Evolutionary conservation across 306 rosid genomes (phyloP).

Genomic region (Malus sylvestris): DNA sequence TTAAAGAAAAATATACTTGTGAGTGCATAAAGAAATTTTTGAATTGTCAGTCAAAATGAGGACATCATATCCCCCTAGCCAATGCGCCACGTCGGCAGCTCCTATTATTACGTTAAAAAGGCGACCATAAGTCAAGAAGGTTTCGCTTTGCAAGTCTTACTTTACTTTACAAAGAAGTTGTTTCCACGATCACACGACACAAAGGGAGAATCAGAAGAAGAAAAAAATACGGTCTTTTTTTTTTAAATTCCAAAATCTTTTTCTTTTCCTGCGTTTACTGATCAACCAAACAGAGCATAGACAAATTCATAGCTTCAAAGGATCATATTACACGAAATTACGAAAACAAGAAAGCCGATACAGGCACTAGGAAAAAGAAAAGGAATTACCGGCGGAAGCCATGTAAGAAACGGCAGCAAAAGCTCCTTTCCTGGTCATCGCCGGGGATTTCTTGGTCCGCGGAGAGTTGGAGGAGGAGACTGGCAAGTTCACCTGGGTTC

Average conservation of each 20-base stretch:
- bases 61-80: too few species aligned
- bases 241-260: not conserved
- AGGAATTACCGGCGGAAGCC: slow-evolving; percentile 51
- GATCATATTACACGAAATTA: not conserved
- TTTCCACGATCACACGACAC: too few species aligned
- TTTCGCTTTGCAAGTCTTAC: too few species aligned
- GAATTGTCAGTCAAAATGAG: too few species aligned
- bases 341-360: not conserved
- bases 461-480: slow-evolving; percentile 16
- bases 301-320: not conserved
- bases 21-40: too few species aligned
- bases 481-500: slow-evolving; percentile 21
- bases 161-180: too few species aligned
- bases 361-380: not conserved
- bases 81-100: too few species aligned
- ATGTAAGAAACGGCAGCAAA: slow-evolving; percentile 63
- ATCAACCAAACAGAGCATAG: not conserved
- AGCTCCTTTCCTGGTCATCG: slow-evolving; percentile 55
- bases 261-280: not conserved
- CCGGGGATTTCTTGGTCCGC: slow-evolving; percentile 21
- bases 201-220: too few species aligned
- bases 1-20: too few species aligned
- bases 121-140: too few species aligned
- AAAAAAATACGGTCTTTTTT: too few species aligned
- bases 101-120: too few species aligned